A percentile compares a stretch with the other conserved stretches of the same genome.
Evolutionary conservation across 2,329 filamentous ascomycete species (phyloP).

Genomic region (Diaporthe sp.): DNA sequence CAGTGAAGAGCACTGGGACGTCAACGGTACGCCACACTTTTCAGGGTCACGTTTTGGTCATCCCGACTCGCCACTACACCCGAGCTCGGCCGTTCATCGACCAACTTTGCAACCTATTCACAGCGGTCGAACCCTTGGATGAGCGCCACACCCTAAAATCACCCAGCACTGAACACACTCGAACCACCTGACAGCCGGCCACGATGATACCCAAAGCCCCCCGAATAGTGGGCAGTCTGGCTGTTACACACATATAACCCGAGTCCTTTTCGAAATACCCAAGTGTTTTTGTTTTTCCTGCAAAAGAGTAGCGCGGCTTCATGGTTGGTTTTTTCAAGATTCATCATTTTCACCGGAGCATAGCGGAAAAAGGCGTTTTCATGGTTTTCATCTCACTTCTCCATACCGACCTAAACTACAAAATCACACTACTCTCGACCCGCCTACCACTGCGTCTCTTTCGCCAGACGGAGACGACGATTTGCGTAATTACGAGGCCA

Average conservation of each 20-base stretch:
- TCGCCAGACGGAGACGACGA: background rate
- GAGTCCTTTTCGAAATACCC: constrained; percentile 31
- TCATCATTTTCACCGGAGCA: constrained; percentile 36
- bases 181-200: constrained; percentile 28
- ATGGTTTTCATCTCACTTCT: constrained; percentile 27
- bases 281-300: constrained; percentile 21
- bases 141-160: constrained; percentile 40
- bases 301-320: constrained; percentile 22
- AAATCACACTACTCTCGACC: constrained; percentile 9
- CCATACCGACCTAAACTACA: constrained; percentile 5
- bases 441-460: constrained; percentile 11
- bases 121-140: constrained; percentile 65
- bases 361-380: constrained; percentile 38
- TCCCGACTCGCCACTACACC: constrained; percentile 51
- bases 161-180: constrained; percentile 17
- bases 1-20: constrained; percentile 79
- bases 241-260: constrained; percentile 16
- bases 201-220: constrained; percentile 35
- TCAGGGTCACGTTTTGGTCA: constrained; percentile 53
- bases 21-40: constrained; percentile 54
- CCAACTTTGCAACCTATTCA: constrained; percentile 59
- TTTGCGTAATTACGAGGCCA: constrained; percentile 25
- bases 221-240: constrained; percentile 10
- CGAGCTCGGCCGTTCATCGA: constrained; percentile 52
- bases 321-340: constrained; percentile 34